A percentile compares a stretch with the other conserved stretches of the same genome.
phyloP scores from a whole-genome alignment of 2,329 filamentous ascomycete species.

The Talaromyces amestolkiae region DNA sequence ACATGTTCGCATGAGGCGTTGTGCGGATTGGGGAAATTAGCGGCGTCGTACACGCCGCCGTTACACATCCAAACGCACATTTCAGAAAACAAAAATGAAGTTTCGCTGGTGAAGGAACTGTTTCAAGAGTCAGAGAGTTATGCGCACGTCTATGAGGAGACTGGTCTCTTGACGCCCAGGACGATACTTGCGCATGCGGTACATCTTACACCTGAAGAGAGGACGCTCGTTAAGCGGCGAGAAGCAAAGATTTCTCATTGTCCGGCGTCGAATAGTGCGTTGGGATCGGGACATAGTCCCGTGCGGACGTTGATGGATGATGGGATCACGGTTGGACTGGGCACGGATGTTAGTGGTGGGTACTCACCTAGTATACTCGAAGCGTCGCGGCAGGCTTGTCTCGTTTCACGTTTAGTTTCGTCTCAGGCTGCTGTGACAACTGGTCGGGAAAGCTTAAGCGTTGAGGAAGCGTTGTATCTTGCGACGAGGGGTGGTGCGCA shows the following conservation, averaged over 20 bases:
- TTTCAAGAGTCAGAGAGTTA: slow-evolving; percentile 68
- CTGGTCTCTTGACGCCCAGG: slow-evolving; percentile 64
- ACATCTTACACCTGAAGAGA: slow-evolving; percentile 69
- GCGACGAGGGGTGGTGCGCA: slow-evolving; percentile 83
- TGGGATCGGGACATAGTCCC: slow-evolving; percentile 74
- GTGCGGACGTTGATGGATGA: slow-evolving; percentile 71
- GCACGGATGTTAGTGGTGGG: slow-evolving; percentile 87
- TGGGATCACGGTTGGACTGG: slow-evolving; percentile 77
- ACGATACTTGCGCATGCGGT: slow-evolving; percentile 86
- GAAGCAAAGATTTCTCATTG: slow-evolving; percentile 76
- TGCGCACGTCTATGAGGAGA: slow-evolving; percentile 72
- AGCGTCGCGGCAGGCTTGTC: slow-evolving; percentile 73
- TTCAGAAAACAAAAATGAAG: slow-evolving; percentile 74
- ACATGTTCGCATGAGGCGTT: slow-evolving; percentile 58
- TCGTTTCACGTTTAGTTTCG: slow-evolving; percentile 68
- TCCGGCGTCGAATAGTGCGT: slow-evolving; percentile 77
- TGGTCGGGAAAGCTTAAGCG: slow-evolving; percentile 67
- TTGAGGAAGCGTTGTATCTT: slow-evolving; percentile 82
- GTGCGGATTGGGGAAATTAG: slow-evolving; percentile 61
- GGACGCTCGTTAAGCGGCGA: slow-evolving; percentile 59
- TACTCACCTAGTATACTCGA: slow-evolving; percentile 80
- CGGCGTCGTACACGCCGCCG: slow-evolving; percentile 60
- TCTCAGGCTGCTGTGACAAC: slow-evolving; percentile 13
- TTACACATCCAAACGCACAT: slow-evolving; percentile 77
- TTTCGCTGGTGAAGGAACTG: slow-evolving; percentile 65